Conservation (phyloP, 148 eudicot species). For the Rhododendron kiyosumense region DNA sequence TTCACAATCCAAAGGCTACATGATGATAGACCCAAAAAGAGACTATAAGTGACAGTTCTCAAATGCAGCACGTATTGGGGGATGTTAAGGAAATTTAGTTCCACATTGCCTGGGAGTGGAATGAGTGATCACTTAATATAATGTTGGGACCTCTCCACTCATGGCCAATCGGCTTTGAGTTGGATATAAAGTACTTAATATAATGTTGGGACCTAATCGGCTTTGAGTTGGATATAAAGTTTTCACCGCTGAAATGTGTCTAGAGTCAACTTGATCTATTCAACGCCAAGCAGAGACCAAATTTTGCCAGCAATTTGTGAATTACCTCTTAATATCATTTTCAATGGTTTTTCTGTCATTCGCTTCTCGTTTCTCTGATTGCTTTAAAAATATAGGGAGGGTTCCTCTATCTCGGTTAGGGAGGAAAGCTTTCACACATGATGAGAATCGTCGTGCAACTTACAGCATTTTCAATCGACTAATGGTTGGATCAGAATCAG, state of each 20-base stretch:
- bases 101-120: too few relatives aligned
- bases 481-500: constrained; percentile 34
- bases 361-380: constrained; percentile 7
- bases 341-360: not conserved
- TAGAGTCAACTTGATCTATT: not conserved
- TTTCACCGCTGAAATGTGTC: not conserved
- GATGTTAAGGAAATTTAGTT: too few relatives aligned
- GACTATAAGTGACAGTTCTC: too few relatives aligned
- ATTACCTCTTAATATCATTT: not conserved
- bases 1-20: too few relatives aligned
- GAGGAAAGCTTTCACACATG: constrained; percentile 43
- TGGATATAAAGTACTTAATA: too few relatives aligned
- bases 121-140: too few relatives aligned
- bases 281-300: not conserved
- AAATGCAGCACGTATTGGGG: too few relatives aligned
- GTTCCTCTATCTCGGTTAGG: constrained; percentile 41
- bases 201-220: too few relatives aligned
- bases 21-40: too few relatives aligned
- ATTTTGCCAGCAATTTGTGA: not conserved
- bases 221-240: too few relatives aligned
- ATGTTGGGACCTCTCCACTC: too few relatives aligned
- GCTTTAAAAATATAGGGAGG: constrained; percentile 39
- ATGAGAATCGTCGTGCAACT: constrained; percentile 71
- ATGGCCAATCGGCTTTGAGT: too few relatives aligned
- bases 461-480: constrained; percentile 38